Base-by-base conservation (phyloP, 2,329 filamentous ascomycete species). In the Xylariaceae sp. region DNA sequence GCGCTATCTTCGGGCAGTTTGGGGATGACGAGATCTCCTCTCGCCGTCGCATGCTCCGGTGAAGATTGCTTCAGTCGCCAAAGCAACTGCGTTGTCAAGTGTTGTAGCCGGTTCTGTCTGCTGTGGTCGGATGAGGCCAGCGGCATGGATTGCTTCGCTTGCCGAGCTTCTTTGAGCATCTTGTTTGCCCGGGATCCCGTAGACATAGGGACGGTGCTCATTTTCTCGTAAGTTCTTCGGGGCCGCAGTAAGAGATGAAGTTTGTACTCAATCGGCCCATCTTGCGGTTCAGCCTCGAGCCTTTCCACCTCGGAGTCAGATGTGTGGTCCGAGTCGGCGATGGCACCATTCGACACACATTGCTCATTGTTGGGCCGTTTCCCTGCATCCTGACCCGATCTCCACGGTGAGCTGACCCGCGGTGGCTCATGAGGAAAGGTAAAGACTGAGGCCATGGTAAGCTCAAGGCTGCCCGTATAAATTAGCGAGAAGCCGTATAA, bases 61-160 rank as follows among this genome's bases (percentile, higher is more conserved):
- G 89, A 95, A 1, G 92, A 96, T 69, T 99, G 94, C 68, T 97
- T 92, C 53, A 99, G 72, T 46, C 94, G 82, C 94, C 94, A 99
- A 6, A 99, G 75, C 21, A 99, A 77, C 70, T 99, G 94, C 0
- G 94, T 99, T 0, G 92, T 99, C 58, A 99, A 74, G 65, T 96
- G 90, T 66, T 96, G 87, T 15, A 97, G 78, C 43, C 94, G 83
- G 62, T 91, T 84, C 69, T 96, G 90, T 21, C 90, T 85, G 26
- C 85, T 85, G 64, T 92, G 86, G 43, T 74, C 83, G 1, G 84
- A 83, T 8, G 80, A 60, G 29, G 66, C 54, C 19, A 63, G 57
- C 10, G 63, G 60, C 22, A 56, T 50, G 37, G 61, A 47, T 37
- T 64, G 54, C 43, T 68, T 70, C 8, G 61, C 54, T 15, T 64